Evolutionary conservation across 495 filamentous ascomycete species (phyloP).

Genomic region (Copromyces sp.): DNA sequence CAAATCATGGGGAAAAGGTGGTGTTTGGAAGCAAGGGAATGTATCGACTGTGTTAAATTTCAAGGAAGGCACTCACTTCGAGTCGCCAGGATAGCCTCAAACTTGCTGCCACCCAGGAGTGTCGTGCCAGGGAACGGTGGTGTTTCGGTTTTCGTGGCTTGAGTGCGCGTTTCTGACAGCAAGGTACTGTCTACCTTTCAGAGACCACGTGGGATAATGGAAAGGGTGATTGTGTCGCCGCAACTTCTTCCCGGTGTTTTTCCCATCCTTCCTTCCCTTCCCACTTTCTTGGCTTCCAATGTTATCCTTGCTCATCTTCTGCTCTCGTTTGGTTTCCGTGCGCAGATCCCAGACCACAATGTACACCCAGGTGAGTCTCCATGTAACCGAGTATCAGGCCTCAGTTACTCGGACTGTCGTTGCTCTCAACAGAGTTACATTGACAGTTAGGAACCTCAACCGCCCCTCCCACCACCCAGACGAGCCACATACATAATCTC

Average conservation of each 20-base stretch:
- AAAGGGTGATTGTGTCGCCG: not conserved
- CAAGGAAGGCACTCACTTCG: not conserved
- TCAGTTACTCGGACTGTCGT: not conserved
- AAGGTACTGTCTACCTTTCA: not conserved
- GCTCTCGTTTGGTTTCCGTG: not conserved
- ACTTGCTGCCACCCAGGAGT: not conserved
- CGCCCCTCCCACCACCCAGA: not conserved
- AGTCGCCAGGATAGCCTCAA: not conserved
- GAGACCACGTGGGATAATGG: not conserved
- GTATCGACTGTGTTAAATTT: not conserved
- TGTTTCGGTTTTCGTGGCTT: not conserved
- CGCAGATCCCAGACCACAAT: not conserved
- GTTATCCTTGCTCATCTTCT: not conserved
- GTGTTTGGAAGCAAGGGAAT: not conserved
- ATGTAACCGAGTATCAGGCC: not conserved
- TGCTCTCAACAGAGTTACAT: not conserved
- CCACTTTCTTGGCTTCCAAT: not conserved
- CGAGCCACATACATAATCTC: not conserved
- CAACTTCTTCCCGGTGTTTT: not conserved
- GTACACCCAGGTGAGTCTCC: not conserved
- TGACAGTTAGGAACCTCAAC: not conserved
- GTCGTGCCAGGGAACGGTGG: not conserved
- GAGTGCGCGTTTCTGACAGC: not conserved
- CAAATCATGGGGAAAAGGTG: not conserved
- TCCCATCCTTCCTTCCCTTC: not conserved